A percentile compares a stretch with the other conserved stretches of the same genome.
Conservation (phyloP, 2,329 filamentous ascomycete species). For the Fusarium sp. region DNA sequence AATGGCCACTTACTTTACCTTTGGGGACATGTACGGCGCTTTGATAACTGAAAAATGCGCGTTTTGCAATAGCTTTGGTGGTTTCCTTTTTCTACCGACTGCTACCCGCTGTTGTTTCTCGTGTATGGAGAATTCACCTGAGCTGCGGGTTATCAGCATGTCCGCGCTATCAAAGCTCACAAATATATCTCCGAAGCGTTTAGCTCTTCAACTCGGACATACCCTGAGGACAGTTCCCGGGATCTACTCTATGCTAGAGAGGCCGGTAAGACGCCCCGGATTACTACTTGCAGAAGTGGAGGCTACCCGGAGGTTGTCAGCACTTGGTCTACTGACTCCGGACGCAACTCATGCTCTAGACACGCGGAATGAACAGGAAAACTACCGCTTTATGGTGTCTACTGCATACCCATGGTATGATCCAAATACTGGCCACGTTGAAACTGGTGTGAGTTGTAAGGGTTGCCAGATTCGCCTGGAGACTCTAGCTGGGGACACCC, state of each 20-base stretch:
- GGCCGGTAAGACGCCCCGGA: background rate
- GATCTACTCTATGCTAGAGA: background rate
- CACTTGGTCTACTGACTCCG: background rate
- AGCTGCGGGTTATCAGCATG: background rate
- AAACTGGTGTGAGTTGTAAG: background rate
- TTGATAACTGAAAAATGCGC: background rate
- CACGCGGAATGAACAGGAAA: background rate
- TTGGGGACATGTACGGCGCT: background rate
- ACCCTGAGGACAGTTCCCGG: background rate
- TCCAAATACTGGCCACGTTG: fast-evolving
- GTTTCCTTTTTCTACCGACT: background rate
- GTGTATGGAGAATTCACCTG: background rate
- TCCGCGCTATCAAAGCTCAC: background rate
- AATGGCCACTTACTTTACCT: background rate
- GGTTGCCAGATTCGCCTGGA: fast-evolving
- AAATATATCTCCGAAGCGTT: background rate
- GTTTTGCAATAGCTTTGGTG: background rate
- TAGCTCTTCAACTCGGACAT: fast-evolving
- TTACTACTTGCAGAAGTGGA: background rate
- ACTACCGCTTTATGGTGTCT: background rate
- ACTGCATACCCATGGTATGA: background rate
- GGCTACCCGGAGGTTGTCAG: background rate
- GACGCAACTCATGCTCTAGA: fast-evolving
- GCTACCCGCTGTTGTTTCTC: background rate
- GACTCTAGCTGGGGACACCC: fast-evolving